These are phyloP conservation scores for Rhizopus sp. DNA, from an alignment of 371 early-diverging fungal species.

Conservation along the genomic window DNA sequence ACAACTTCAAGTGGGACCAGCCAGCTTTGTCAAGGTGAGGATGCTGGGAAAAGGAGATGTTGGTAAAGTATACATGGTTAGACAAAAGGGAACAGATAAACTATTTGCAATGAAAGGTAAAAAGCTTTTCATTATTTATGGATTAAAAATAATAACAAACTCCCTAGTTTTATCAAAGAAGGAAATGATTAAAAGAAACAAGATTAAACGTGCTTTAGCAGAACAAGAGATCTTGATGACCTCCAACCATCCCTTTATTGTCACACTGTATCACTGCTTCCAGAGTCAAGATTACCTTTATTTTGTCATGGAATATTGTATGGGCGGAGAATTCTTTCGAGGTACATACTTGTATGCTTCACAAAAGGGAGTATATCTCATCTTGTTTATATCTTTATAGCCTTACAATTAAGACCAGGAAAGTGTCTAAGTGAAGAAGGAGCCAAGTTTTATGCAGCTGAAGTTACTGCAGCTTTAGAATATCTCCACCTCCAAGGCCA, in stretches of 20 bases:
- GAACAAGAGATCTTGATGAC: slow-evolving; percentile 95
- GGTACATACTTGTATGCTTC: slow-evolving; percentile 41
- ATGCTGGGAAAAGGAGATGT: slow-evolving; percentile 96
- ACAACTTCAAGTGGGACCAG: slow-evolving; percentile 78
- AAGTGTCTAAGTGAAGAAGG: slow-evolving; percentile 86
- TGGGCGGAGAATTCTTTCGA: slow-evolving; percentile 98
- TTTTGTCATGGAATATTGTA: slow-evolving; percentile 98
- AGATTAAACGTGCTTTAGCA: slow-evolving; percentile 93
- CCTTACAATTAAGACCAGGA: slow-evolving; percentile 82
- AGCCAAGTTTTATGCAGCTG: slow-evolving; percentile 97
- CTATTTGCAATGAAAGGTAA: slow-evolving; percentile 93
- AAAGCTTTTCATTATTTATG: slow-evolving; percentile 9
- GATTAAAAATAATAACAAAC: slow-evolving; percentile 1
- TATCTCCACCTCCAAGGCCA: slow-evolving; percentile 96
- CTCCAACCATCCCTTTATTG: slow-evolving; percentile 96
- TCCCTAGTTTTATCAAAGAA: slow-evolving; percentile 81
- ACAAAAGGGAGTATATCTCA: background rate
- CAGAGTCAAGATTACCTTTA: slow-evolving; percentile 94
- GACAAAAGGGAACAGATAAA: slow-evolving; percentile 80
- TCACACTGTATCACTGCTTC: slow-evolving; percentile 95
- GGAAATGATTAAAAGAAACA: slow-evolving; percentile 96
- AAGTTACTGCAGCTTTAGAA: slow-evolving; percentile 92
- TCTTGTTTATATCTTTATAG: slow-evolving; percentile 27
- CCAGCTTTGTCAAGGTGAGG: slow-evolving; percentile 80
- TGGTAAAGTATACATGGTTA: slow-evolving; percentile 94